These are phyloP conservation scores for Biscogniauxia mediterranea DNA, from an alignment of 2,329 filamentous ascomycete species.

Conservation along the genomic window DNA sequence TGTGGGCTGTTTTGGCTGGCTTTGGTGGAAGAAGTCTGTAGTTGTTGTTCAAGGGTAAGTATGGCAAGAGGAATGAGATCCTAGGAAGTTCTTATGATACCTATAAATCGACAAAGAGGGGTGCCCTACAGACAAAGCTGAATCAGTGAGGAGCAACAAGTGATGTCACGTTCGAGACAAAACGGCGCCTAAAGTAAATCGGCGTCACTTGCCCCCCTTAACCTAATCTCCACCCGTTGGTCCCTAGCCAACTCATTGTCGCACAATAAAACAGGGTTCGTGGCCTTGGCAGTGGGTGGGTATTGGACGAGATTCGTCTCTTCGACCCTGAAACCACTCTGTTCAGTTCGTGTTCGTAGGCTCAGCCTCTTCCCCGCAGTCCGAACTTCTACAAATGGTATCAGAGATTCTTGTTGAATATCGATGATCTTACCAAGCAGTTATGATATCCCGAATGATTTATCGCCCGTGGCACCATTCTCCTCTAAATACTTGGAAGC, in stretches of 20 bases:
- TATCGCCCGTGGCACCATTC: too few relatives aligned
- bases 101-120: neutral
- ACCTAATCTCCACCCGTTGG: neutral
- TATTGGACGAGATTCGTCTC: neutral
- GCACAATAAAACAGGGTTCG: neutral
- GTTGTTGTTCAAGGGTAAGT: neutral
- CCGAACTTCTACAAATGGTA: neutral
- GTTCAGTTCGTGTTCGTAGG: neutral
- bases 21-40: neutral
- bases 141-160: neutral
- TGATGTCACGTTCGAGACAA: neutral
- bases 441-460: too few relatives aligned
- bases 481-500: too few relatives aligned
- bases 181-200: neutral
- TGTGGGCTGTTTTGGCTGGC: neutral
- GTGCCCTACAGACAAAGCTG: neutral
- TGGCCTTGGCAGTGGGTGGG: neutral
- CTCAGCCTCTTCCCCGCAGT: neutral
- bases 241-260: neutral
- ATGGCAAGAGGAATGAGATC: too few relatives aligned
- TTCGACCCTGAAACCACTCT: neutral
- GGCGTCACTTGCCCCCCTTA: neutral
- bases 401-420: too few relatives aligned
- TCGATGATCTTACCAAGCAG: too few relatives aligned
- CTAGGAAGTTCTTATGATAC: too few relatives aligned